Evolutionary conservation across 1,284 basidiomycete species (phyloP), one percentile per base, ranked within the genome.

Genomic region (Pseudozyma hubeiensis): DNA sequence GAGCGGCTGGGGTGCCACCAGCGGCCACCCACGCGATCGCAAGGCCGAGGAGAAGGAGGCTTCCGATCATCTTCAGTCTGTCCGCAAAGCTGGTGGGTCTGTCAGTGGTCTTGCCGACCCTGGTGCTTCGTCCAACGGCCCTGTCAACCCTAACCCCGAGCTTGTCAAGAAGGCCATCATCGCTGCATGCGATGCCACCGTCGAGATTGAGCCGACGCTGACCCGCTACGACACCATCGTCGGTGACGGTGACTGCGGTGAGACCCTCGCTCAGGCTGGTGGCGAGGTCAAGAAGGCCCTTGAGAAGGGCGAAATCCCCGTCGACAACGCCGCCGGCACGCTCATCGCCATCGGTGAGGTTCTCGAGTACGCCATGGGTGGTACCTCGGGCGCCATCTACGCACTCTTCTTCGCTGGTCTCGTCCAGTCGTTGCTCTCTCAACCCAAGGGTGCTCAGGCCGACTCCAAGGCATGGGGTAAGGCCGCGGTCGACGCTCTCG

Each of bases 371-470:
- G 81, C 72, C 46, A 86, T 85, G 85, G 85, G 85, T 31, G 85
- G 85, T 31, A 86, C 85, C 3, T 82, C 82, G 33, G 85, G 85
- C 40, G 85, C 85, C 13, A 87, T 89, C 51, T 88, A 89, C 44
- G 87, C 87, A 0, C 87, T 89, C 53, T 89, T 88, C 83, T 86
- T 90, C 63, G 87, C 87, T 8, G 81, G 84, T 45, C 78, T 86
- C 16, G 84, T 84, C 16, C 79, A 83, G 59, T 77, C 77, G 49
- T 69, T 85, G 35, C 59, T 79, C 16, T 62, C 67, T 13, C 46
- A 75, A 41, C 67, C 71, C 16, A 48, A 56, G 39, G 78, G 75
- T 37, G 61, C 56, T 30, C 48, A 64, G 45, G 81, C 82, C 5
- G 66, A 65, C 17, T 45, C 55, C 35, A 72, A 80, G 58, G 73